Conservation (phyloP, 2,329 filamentous ascomycete species). For the Nothophoma quercina region DNA sequence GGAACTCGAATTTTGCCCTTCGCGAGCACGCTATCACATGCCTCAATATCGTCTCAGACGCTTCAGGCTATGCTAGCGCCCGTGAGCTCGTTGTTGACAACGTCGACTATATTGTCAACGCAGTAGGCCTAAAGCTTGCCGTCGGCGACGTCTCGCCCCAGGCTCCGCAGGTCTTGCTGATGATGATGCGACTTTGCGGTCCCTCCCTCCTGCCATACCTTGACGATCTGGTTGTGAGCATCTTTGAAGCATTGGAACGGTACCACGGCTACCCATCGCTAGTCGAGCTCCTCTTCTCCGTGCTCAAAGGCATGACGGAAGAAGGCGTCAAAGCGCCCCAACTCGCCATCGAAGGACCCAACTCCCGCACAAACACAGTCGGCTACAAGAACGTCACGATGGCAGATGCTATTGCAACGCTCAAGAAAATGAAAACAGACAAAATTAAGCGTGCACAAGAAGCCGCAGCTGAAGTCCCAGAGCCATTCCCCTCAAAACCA, state of each 20-base stretch:
- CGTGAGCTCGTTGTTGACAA: slow-evolving; percentile 86
- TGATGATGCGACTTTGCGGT: slow-evolving; percentile 92
- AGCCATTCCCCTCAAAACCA: slow-evolving; percentile 39
- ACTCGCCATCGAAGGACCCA: slow-evolving; percentile 49
- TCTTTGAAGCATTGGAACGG: slow-evolving; percentile 91
- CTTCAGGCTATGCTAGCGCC: slow-evolving; percentile 77
- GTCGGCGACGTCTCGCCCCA: slow-evolving; percentile 92
- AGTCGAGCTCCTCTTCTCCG: slow-evolving; percentile 83
- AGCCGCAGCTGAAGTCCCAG: slow-evolving; percentile 24
- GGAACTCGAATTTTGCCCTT: slow-evolving; percentile 71
- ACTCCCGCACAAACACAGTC: slow-evolving; percentile 1
- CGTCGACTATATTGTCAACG: slow-evolving; percentile 95
- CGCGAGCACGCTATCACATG: slow-evolving; percentile 83
- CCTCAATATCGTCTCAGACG: slow-evolving; percentile 77
- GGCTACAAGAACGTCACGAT: slow-evolving; percentile 21
- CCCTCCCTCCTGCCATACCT: slow-evolving; percentile 83
- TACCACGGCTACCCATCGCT: slow-evolving; percentile 92
- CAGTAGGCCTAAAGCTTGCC: slow-evolving; percentile 86
- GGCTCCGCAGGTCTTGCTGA: slow-evolving; percentile 85
- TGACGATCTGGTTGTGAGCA: slow-evolving; percentile 87
- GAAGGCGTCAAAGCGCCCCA: slow-evolving; percentile 72
- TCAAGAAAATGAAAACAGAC: slow-evolving; percentile 47
- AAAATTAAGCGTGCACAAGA: slow-evolving; percentile 34
- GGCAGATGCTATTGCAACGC: slow-evolving; percentile 32
- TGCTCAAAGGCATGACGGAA: slow-evolving; percentile 81